These are phyloP conservation scores for Hypoxylon sp. DNA, from an alignment of 2,329 filamentous ascomycete genomes.

Conservation along the genomic window DNA sequence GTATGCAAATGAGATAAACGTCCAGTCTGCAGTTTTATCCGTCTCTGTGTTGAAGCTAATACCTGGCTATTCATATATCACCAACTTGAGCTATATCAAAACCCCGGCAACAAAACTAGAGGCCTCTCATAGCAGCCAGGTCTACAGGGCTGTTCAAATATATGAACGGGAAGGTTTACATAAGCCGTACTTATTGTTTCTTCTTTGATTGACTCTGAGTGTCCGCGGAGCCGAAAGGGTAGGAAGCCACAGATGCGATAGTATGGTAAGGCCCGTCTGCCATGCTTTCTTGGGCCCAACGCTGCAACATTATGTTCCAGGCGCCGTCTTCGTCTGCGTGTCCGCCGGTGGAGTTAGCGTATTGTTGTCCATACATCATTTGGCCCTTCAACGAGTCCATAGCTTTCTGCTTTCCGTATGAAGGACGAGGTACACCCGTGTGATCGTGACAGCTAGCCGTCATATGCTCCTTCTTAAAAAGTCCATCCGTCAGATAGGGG, in stretches of 20 bases:
- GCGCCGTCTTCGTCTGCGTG: not conserved
- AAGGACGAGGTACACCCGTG: not conserved
- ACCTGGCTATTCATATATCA: not conserved
- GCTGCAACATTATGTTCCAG: not conserved
- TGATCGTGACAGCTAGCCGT: not conserved
- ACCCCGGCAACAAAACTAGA: not conserved
- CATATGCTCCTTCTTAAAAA: not conserved
- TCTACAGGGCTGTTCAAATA: not conserved
- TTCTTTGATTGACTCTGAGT: not conserved
- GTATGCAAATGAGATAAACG: not conserved
- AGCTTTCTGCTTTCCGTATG: not conserved
- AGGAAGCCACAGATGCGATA: not conserved
- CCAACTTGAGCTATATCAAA: not conserved
- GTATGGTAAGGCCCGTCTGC: not conserved
- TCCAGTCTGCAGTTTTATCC: not conserved
- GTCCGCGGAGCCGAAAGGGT: not conserved
- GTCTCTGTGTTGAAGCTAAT: not conserved
- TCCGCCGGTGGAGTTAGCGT: not conserved
- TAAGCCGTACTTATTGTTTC: not conserved
- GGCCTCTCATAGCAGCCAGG: not conserved
- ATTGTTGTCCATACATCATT: not conserved
- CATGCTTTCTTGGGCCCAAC: conserved; percentile 1
- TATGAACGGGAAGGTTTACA: not conserved
- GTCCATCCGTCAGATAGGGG: not conserved
- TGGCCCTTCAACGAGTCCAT: not conserved